phyloP scores from a whole-genome alignment of 495 filamentous ascomycete genomes.

The Neohortaea acidophila region DNA sequence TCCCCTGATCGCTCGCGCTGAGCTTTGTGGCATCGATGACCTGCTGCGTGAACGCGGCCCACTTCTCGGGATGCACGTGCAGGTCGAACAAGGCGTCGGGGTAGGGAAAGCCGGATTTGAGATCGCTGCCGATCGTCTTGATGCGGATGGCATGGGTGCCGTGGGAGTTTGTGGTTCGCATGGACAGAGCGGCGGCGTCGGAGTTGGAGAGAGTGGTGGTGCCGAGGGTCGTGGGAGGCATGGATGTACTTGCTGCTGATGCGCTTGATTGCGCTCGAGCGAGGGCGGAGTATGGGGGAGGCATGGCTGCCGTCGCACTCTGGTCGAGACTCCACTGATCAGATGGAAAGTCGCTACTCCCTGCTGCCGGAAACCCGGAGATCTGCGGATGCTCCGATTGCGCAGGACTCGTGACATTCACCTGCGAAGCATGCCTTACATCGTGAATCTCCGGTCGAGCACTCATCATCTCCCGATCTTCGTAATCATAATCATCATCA shows the following conservation, averaged over 20 bases:
- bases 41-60: slow-evolving; percentile 8
- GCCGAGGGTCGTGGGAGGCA: not conserved
- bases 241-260: not conserved
- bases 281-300: not conserved
- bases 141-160: slow-evolving; percentile 1
- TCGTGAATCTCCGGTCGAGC: not conserved
- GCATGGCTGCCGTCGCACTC: not conserved
- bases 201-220: not conserved
- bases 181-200: not conserved
- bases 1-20: slow-evolving; percentile 1
- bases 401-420: not conserved
- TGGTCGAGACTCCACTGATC: too few relatives aligned
- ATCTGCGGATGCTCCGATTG: not conserved
- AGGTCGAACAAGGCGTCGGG: slow-evolving; percentile 11
- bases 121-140: slow-evolving; percentile 4
- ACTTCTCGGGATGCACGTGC: slow-evolving; percentile 5
- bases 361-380: not conserved
- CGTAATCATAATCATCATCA: too few relatives aligned
- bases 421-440: not conserved
- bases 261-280: not conserved
- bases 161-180: not conserved
- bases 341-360: not conserved
- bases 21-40: slow-evolving; percentile 5
- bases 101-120: slow-evolving; percentile 10
- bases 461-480: not conserved